phyloP scores from a whole-genome alignment of 345 rosid species.

The Lepidium sativum region DNA sequence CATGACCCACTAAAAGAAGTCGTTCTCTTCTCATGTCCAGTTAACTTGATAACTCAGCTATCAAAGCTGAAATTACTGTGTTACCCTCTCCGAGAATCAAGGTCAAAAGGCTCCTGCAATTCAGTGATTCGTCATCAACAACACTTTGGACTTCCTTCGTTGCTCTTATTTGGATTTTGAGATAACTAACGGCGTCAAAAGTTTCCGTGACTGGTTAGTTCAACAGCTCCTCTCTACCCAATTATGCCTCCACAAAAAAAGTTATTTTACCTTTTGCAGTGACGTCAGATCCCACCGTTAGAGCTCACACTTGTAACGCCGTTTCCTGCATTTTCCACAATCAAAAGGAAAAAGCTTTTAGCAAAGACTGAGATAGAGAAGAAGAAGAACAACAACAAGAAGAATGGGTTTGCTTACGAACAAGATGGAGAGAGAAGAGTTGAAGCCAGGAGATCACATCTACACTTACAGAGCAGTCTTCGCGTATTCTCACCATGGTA shows the following conservation, averaged over 20 bases:
- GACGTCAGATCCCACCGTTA: constrained; percentile 24
- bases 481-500: constrained; percentile 96
- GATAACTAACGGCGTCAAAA: constrained; percentile 25
- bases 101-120: constrained; percentile 4
- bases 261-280: constrained; percentile 6
- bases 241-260: neutral
- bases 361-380: neutral
- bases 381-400: too few species aligned
- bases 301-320: constrained; percentile 18
- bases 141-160: neutral
- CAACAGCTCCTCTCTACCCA: constrained; percentile 18
- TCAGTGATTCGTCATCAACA: constrained; percentile 5
- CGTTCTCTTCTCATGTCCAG: constrained; percentile 1
- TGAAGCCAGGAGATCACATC: constrained; percentile 88
- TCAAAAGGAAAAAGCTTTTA: neutral
- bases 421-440: constrained; percentile 62
- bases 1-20: constrained; percentile 15
- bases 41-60: neutral
- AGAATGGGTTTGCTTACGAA: constrained; percentile 82
- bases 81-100: constrained; percentile 10
- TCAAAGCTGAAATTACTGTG: neutral
- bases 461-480: constrained; percentile 95
- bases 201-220: constrained; percentile 19
- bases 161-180: neutral
- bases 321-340: constrained; percentile 12